Evolutionary conservation across 1,284 basidiomycete species (phyloP), one percentile per base, ranked within the genome.

Genomic region (Albatrellus sp.): DNA sequence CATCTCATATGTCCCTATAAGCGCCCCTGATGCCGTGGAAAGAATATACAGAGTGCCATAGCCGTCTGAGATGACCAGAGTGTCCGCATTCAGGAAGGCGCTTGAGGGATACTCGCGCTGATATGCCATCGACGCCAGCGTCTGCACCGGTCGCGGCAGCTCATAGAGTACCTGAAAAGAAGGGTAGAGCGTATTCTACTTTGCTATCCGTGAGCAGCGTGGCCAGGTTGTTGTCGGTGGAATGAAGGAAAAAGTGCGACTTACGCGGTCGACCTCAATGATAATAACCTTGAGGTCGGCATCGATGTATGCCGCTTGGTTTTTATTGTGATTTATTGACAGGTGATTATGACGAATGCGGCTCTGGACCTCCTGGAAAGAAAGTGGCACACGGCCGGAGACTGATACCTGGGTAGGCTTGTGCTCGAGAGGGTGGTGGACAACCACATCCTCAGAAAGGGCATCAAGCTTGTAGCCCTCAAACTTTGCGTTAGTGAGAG

Each of bases 281-380:
- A 74, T 58, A 24, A 88, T 66, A 5, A 90, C 75, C 41, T 67
- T 71, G 51, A 76, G 74, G 8, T 77, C 69, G 29, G 67, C 65
- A 55, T 92, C 89, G 29, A 93, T 63, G 55, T 90, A 94, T 12
- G 82, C 60, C 1, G 73, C 74, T 51, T 70, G 68, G 12, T 62
- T 61, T 6, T 66, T 65, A 19, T 68, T 63, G 6, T 56, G 53
- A 9, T 72, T 72, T 0, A 78, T 62, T 9, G 69, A 61, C 2
- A 94, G 70, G 57, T 93, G 91, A 54, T 94, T 90, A 63, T 90
- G 87, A 29, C 77, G 72, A 39, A 93, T 90, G 36, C 91, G 70
- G 50, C 79, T 82, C 56, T 87, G 78, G 32, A 90, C 80, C 57
- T 94, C 89, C 47, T 84, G 70, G 55, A 87, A 87, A 1, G 80